phyloP scores from a whole-genome alignment of 108 stramenopile species.

The Cyclotella cryptica region DNA sequence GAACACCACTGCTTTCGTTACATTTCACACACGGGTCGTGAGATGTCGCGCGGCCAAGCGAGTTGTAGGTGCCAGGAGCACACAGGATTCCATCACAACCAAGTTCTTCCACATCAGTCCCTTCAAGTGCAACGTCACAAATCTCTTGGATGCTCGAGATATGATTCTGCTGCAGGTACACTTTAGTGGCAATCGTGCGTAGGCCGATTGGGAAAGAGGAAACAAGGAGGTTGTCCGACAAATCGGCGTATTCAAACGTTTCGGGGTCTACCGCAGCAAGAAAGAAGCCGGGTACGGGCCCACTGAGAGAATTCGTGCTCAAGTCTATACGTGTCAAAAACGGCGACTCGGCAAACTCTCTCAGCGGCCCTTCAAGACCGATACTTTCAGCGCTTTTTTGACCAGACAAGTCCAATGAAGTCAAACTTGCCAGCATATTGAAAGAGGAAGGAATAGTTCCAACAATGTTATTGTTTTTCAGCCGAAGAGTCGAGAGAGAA shows the following conservation, averaged over 20 bases:
- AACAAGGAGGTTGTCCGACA: slow-evolving; percentile 24
- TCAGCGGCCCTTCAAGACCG: slow-evolving; percentile 25
- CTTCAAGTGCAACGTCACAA: slow-evolving; percentile 5
- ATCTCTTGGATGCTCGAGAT: slow-evolving; percentile 22
- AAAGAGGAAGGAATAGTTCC: slow-evolving; percentile 22
- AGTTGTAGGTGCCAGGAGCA: slow-evolving; percentile 32
- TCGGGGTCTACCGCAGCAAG: slow-evolving; percentile 23
- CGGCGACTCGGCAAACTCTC: slow-evolving; percentile 12
- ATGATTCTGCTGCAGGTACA: slow-evolving; percentile 20
- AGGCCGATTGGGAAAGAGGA: slow-evolving; percentile 22
- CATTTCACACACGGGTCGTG: slow-evolving; percentile 53
- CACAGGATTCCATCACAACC: slow-evolving; percentile 31
- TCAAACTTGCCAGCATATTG: slow-evolving; percentile 14
- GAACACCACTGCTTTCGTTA: slow-evolving; percentile 13
- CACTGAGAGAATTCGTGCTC: slow-evolving; percentile 20
- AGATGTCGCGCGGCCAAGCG: slow-evolving; percentile 13
- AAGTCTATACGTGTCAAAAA: slow-evolving; percentile 32
- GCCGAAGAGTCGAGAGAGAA: slow-evolving; percentile 13
- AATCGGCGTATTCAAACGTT: slow-evolving; percentile 33
- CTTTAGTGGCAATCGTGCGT: slow-evolving; percentile 11
- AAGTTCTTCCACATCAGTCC: not conserved
- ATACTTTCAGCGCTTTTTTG: slow-evolving; percentile 7
- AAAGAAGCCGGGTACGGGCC: slow-evolving; percentile 26
- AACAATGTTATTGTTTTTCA: slow-evolving; percentile 27
- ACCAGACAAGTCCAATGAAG: slow-evolving; percentile 19